Percentiles rank a stretch among this genome's conserved stretches.
phyloP scores from a whole-genome alignment of 2,329 filamentous ascomycete species.

The Colletotrichum higginsianum region DNA sequence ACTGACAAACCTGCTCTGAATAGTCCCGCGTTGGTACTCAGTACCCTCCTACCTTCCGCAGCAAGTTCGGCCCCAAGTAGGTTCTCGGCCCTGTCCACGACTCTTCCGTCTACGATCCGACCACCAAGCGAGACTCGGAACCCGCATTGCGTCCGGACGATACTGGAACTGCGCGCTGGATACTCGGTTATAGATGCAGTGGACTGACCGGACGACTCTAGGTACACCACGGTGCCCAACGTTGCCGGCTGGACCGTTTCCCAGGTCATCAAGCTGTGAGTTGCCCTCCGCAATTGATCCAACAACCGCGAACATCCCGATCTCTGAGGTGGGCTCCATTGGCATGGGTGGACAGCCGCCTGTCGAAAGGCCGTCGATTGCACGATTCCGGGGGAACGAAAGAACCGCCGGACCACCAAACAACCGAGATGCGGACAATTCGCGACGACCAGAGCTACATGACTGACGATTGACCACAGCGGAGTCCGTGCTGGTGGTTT shows the following conservation, averaged over 20 bases:
- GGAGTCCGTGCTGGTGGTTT: conserved; percentile 67
- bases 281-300: conserved; percentile 35
- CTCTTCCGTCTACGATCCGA: background rate
- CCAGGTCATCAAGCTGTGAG: conserved; percentile 67
- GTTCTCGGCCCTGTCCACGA: conserved; percentile 40
- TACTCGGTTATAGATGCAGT: background rate
- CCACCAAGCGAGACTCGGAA: background rate
- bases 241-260: conserved; percentile 67
- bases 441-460: background rate
- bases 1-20: conserved; percentile 10
- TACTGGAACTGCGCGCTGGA: background rate
- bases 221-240: conserved; percentile 73
- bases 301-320: background rate
- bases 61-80: conserved; percentile 78
- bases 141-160: background rate
- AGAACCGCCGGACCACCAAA: background rate
- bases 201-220: conserved; percentile 54
- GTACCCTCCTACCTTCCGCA: conserved; percentile 49
- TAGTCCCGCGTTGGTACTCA: conserved; percentile 26
- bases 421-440: background rate
- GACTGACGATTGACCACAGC: conserved; percentile 52
- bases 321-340: no score
- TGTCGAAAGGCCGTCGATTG: background rate
- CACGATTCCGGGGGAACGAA: no score
- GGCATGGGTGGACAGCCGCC: background rate